Percentiles rank a stretch among this genome's conserved stretches.
Evolutionary conservation across 2,329 filamentous ascomycete species (phyloP).

Genomic region (Anisogramma anomala): DNA sequence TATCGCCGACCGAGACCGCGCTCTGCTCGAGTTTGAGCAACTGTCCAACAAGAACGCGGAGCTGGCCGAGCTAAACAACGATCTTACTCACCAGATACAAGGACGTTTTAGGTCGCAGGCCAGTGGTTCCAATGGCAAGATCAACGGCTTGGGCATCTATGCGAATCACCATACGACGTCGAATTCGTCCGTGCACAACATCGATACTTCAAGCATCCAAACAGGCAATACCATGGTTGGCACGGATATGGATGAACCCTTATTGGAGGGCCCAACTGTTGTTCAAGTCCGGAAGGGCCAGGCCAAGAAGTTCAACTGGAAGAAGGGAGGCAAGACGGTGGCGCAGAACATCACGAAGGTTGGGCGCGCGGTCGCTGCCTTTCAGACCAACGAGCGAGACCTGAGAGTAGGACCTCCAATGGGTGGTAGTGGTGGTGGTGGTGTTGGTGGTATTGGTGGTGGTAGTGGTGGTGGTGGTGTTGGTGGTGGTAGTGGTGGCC

Average conservation of each 20-base stretch:
- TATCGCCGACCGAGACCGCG: constrained; percentile 79
- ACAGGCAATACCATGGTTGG: constrained; percentile 49
- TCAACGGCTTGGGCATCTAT: constrained; percentile 48
- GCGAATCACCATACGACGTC: constrained; percentile 37
- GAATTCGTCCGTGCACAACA: constrained; percentile 35
- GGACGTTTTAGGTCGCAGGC: constrained; percentile 78
- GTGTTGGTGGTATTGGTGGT: too few species aligned
- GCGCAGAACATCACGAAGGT: constrained; percentile 92
- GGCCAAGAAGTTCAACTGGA: constrained; percentile 96
- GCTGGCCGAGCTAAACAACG: constrained; percentile 88
- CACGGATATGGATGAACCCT: constrained; percentile 54
- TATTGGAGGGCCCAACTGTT: constrained; percentile 73
- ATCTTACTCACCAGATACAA: constrained; percentile 88
- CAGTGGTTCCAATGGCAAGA: constrained; percentile 34
- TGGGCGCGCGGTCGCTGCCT: constrained; percentile 77
- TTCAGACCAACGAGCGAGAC: constrained; percentile 28
- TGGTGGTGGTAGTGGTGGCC: too few species aligned
- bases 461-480: too few species aligned
- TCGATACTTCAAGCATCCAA: constrained; percentile 42
- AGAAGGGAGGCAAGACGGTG: constrained; percentile 87
- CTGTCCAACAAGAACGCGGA: constrained; percentile 90
- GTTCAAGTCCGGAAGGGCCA: constrained; percentile 92
- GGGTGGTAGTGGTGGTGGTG: too few species aligned
- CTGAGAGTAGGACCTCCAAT: constrained; percentile 25
- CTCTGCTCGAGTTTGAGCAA: constrained; percentile 90